Evolutionary conservation across 2,329 filamentous ascomycete genomes (phyloP).

Genomic region (Sporothrix humicola): DNA sequence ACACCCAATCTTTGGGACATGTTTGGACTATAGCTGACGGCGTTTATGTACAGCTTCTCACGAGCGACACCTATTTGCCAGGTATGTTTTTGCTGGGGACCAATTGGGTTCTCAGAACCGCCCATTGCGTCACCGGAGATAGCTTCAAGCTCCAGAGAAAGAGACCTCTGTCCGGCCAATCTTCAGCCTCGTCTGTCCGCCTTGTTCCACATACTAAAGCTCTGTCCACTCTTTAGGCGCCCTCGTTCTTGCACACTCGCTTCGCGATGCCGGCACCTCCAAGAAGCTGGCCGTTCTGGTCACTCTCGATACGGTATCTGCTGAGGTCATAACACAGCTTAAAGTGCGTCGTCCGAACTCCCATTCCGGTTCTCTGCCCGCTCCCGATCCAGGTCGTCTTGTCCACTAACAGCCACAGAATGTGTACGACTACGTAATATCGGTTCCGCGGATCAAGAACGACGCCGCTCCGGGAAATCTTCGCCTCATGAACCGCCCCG

Average conservation of each 20-base stretch:
- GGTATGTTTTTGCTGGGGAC: constrained; percentile 60
- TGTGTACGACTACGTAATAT: constrained; percentile 87
- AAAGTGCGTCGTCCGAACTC: constrained; percentile 59
- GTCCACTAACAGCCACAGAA: constrained; percentile 54
- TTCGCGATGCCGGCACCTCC: constrained; percentile 85
- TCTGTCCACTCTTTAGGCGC: constrained; percentile 67
- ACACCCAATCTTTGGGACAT: background rate
- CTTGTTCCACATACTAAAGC: constrained; percentile 30
- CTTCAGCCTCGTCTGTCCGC: background rate
- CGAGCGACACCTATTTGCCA: constrained; percentile 91
- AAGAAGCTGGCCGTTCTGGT: constrained; percentile 87
- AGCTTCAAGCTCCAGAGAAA: background rate
- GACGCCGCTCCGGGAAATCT: constrained; percentile 75
- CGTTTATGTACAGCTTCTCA: constrained; percentile 70
- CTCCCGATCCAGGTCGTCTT: background rate
- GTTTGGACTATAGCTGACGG: constrained; percentile 26
- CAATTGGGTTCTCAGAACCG: background rate
- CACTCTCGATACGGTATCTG: constrained; percentile 78
- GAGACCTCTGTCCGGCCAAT: background rate
- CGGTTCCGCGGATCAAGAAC: constrained; percentile 80
- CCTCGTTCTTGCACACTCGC: constrained; percentile 89
- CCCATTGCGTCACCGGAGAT: background rate
- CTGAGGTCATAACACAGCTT: constrained; percentile 77
- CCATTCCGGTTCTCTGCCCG: background rate
- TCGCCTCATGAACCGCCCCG: constrained; percentile 86